Evolutionary conservation across 2,329 filamentous ascomycete species (phyloP).

Genomic region (Lecanoromycetidae sp.): DNA sequence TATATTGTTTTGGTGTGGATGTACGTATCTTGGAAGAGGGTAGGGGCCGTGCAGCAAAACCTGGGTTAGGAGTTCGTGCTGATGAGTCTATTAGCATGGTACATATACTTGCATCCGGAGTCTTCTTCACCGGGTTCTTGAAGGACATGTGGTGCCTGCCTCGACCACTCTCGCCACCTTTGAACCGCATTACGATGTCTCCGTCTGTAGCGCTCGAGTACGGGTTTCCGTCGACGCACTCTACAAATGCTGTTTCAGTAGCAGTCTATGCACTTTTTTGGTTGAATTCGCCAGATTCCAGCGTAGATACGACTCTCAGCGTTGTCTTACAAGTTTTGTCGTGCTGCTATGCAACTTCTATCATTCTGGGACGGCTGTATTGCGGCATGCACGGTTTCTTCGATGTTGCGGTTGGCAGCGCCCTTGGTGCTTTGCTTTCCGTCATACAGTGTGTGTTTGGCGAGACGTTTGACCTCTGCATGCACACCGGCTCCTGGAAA

Average conservation of each 20-base stretch:
- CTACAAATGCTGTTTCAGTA: conserved; percentile 91
- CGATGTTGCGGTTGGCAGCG: conserved; percentile 71
- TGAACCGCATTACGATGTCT: conserved; percentile 94
- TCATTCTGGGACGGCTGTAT: conserved; percentile 82
- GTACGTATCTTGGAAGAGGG: conserved; percentile 74
- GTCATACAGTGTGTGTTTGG: conserved; percentile 44
- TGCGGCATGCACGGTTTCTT: conserved; percentile 98
- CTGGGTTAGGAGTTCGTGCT: conserved; percentile 5
- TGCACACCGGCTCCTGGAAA: conserved; percentile 53
- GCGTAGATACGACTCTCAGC: conserved; percentile 47
- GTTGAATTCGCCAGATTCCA: conserved; percentile 53
- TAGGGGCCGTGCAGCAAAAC: conserved; percentile 37
- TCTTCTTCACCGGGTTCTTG: conserved; percentile 82
- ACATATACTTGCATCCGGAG: conserved; percentile 64
- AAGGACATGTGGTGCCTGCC: conserved; percentile 92
- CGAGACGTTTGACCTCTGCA: conserved; percentile 54
- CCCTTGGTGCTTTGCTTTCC: conserved; percentile 57
- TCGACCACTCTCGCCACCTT: conserved; percentile 77
- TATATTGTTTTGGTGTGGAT: conserved; percentile 93
- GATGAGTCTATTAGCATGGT: conserved; percentile 33
- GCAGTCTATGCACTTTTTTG: conserved; percentile 69
- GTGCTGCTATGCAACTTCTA: conserved; percentile 79
- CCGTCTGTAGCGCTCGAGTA: conserved; percentile 91
- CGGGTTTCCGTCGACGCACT: conserved; percentile 93
- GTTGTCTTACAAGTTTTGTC: conserved; percentile 53